A percentile compares a stretch with the other conserved stretches of the same genome.
Evolutionary conservation across 2,329 filamentous ascomycete species (phyloP).

Genomic region (Myriosclerotinia duriaeana): DNA sequence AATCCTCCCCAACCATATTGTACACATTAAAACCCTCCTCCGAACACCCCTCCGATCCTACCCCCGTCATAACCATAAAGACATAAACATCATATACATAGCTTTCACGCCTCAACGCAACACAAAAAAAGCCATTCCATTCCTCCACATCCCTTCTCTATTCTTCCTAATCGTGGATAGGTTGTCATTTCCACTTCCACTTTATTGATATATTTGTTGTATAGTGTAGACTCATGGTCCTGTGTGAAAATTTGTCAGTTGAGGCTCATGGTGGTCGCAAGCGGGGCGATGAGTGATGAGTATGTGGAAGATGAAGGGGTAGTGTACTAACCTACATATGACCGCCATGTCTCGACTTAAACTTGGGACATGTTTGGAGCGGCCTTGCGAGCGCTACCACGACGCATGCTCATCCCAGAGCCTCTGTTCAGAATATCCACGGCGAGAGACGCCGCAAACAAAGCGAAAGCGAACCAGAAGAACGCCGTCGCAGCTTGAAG

Average conservation of each 20-base stretch:
- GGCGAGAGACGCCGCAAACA: constrained; percentile 57
- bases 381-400: constrained; percentile 45
- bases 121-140: neutral
- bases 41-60: neutral
- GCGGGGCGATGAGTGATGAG: too few species aligned
- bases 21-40: neutral
- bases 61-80: neutral
- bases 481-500: constrained; percentile 74
- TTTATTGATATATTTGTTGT: neutral
- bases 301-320: constrained; percentile 25
- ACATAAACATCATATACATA: constrained; percentile 13
- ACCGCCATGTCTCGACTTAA: constrained; percentile 39
- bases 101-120: neutral
- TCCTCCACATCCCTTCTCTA: neutral
- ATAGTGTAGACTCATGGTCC: neutral
- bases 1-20: neutral
- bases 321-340: constrained; percentile 33
- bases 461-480: constrained; percentile 73
- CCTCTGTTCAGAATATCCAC: constrained; percentile 41
- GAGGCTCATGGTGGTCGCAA: neutral
- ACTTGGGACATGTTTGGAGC: constrained; percentile 56
- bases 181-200: too few species aligned
- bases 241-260: neutral
- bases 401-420: constrained; percentile 15
- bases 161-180: neutral